Evolutionary conservation across 75 land plant genomes (phyloP).

Genomic region (Picea sitchensis): DNA sequence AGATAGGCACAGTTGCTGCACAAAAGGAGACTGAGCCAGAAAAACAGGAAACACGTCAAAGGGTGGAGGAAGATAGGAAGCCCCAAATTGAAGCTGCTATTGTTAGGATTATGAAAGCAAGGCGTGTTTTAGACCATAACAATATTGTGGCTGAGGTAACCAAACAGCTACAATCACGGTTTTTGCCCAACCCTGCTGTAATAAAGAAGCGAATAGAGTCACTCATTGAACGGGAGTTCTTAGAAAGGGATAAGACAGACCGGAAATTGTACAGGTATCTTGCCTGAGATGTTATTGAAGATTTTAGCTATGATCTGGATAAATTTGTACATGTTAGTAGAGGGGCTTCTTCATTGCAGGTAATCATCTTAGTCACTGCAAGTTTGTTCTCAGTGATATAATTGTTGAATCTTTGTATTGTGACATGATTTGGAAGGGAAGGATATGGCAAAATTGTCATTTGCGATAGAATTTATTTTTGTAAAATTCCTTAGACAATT

Average conservation of each 20-base stretch:
- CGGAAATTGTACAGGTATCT: slow-evolving; percentile 90
- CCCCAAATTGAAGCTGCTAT: slow-evolving; percentile 99
- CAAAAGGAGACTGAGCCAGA: slow-evolving; percentile 95
- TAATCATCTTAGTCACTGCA: not conserved
- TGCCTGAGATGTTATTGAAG: slow-evolving; percentile 43
- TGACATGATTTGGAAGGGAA: not conserved
- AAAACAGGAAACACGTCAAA: slow-evolving; percentile 95
- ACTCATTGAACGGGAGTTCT: slow-evolving; percentile 90
- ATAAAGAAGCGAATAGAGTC: slow-evolving; percentile 95
- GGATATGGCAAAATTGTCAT: slow-evolving; percentile 4
- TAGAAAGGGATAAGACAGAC: slow-evolving; percentile 86
- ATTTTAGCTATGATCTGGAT: not conserved
- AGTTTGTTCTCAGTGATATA: slow-evolving; percentile 2
- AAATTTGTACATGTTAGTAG: not conserved
- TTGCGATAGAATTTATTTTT: not conserved
- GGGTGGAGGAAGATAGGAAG: slow-evolving; percentile 96
- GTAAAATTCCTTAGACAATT: not conserved
- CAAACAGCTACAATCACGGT: slow-evolving; percentile 89
- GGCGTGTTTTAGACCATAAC: slow-evolving; percentile 84
- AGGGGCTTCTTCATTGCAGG: not conserved
- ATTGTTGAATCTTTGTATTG: not conserved
- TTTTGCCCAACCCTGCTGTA: slow-evolving; percentile 84
- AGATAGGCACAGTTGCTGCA: slow-evolving; percentile 84
- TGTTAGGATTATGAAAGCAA: slow-evolving; percentile 96
- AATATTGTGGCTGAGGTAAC: slow-evolving; percentile 95